Percentiles rank a stretch among this genome's conserved stretches.
Conservation (phyloP, 2,329 filamentous ascomycete genomes). For the Chrysoporthe cubensis region DNA sequence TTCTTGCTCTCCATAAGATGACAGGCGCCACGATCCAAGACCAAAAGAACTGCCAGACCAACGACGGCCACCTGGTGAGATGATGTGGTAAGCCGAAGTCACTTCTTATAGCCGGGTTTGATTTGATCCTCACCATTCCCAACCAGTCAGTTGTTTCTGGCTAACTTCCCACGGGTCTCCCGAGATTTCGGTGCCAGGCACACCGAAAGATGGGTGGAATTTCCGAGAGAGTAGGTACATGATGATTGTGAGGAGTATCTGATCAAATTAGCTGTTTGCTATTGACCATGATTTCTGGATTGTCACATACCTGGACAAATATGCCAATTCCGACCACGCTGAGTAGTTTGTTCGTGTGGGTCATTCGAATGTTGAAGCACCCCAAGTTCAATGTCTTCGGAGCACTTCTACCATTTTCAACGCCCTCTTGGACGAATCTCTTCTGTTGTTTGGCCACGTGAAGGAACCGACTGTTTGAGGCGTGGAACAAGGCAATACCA, state of each 20-base stretch:
- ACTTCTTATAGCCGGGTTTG: conserved; percentile 1
- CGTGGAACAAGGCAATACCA: conserved; percentile 69
- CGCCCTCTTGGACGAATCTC: conserved; percentile 34
- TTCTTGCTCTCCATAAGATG: conserved; percentile 63
- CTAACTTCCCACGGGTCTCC: conserved; percentile 57
- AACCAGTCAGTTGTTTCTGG: conserved; percentile 54
- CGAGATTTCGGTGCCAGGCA: conserved; percentile 63
- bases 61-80: conserved; percentile 57
- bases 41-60: conserved; percentile 68
- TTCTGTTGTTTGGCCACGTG: conserved; percentile 60
- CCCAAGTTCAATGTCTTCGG: conserved; percentile 32
- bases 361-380: conserved; percentile 43
- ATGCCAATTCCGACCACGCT: conserved; percentile 58
- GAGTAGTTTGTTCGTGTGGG: conserved; percentile 54
- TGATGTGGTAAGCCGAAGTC: conserved; percentile 29
- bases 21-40: conserved; percentile 64
- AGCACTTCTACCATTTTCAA: conserved; percentile 25
- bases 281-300: neutral
- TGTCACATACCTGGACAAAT: conserved; percentile 54
- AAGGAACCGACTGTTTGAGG: conserved; percentile 64
- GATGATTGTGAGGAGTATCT: conserved; percentile 62
- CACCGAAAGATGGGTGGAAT: conserved; percentile 64
- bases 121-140: conserved; percentile 61
- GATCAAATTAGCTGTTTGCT: conserved; percentile 24
- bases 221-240: conserved; percentile 68